Conservation (phyloP, 305 asterid species). For the Coffea humblotiana region DNA sequence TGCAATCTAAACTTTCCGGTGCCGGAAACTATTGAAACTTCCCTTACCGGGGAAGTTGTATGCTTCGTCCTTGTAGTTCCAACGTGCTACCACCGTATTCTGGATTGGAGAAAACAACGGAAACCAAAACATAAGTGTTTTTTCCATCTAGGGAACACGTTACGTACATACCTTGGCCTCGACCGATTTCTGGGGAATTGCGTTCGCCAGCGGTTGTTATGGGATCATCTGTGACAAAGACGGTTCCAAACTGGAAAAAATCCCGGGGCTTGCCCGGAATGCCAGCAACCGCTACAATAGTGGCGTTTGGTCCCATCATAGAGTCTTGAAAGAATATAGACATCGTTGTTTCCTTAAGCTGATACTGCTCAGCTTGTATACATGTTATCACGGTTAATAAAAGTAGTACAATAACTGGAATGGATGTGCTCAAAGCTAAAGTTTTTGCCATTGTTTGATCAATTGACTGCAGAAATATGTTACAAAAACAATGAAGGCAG, state of each 20-base stretch:
- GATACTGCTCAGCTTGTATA: slow-evolving; percentile 10
- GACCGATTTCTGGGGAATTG: background rate
- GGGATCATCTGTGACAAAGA: background rate
- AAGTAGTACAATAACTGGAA: background rate
- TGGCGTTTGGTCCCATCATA: slow-evolving; percentile 22
- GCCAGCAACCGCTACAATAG: slow-evolving; percentile 12
- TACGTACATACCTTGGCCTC: background rate
- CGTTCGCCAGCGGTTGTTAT: background rate
- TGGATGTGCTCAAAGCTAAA: background rate
- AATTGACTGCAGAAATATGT: too few species aligned
- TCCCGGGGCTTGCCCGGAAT: background rate
- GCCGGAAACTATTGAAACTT: background rate
- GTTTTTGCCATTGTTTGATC: too few species aligned
- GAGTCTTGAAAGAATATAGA: slow-evolving; percentile 19
- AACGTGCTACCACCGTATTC: background rate
- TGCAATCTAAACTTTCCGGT: background rate
- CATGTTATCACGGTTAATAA: background rate
- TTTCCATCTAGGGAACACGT: background rate
- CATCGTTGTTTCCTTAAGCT: slow-evolving; percentile 31
- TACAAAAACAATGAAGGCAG: too few species aligned
- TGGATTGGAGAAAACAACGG: background rate
- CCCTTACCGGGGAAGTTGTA: background rate
- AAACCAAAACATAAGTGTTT: background rate
- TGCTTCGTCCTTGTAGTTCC: background rate
- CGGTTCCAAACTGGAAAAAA: background rate